A percentile compares a stretch with the other conserved stretches of the same genome.
These are phyloP conservation scores for Pisolithus microcarpus DNA, from an alignment of 768 basidiomycete species.

Conservation along the genomic window DNA sequence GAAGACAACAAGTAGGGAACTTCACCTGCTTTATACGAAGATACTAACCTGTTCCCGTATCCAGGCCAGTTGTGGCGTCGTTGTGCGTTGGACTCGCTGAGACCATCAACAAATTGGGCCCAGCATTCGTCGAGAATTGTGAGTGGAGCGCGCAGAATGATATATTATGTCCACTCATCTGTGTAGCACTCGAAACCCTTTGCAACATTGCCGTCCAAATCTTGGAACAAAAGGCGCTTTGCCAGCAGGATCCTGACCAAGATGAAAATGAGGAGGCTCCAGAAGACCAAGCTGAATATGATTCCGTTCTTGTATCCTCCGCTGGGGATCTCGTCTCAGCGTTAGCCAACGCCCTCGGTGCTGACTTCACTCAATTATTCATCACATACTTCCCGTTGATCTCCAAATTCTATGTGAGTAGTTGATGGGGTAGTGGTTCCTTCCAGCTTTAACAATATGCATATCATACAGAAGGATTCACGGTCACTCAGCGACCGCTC, in stretches of 20 bases:
- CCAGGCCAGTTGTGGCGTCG: slow-evolving; percentile 78
- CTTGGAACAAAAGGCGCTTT: slow-evolving; percentile 89
- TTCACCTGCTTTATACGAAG: slow-evolving; percentile 3
- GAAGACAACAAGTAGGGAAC: slow-evolving; percentile 93
- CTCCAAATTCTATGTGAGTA: slow-evolving; percentile 82
- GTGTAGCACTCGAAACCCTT: slow-evolving; percentile 63
- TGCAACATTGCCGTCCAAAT: slow-evolving; percentile 79
- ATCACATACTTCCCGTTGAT: slow-evolving; percentile 83
- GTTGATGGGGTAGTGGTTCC: neutral
- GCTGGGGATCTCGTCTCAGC: slow-evolving; percentile 92
- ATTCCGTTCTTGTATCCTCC: slow-evolving; percentile 89
- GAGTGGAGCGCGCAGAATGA: slow-evolving; percentile 25
- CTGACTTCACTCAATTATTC: slow-evolving; percentile 80
- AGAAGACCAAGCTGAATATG: slow-evolving; percentile 91
- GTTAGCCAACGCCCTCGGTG: slow-evolving; percentile 77
- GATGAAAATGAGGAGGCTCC: slow-evolving; percentile 81
- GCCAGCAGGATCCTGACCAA: slow-evolving; percentile 94
- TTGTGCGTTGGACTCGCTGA: slow-evolving; percentile 87
- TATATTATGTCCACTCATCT: slow-evolving; percentile 2
- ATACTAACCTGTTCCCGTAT: slow-evolving; percentile 5
- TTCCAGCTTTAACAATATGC: neutral
- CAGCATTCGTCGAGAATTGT: slow-evolving; percentile 77
- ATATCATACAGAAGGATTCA: slow-evolving; percentile 57
- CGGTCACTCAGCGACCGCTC: slow-evolving; percentile 89
- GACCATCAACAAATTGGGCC: slow-evolving; percentile 87